Conservation (phyloP, 2,329 filamentous ascomycete species). For the Pseudocercospora macadamiae region DNA sequence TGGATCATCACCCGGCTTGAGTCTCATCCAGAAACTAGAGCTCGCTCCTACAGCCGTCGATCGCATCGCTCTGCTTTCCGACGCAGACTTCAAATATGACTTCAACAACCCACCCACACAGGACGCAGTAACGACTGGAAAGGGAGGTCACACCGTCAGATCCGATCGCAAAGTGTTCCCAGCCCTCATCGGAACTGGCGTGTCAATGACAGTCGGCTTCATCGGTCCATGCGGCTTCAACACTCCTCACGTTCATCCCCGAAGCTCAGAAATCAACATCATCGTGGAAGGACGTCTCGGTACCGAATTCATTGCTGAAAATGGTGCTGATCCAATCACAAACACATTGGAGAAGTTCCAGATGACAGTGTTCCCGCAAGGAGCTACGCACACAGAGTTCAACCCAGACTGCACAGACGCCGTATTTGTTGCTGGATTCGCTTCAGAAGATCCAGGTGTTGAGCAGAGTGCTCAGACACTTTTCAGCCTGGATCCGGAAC, state of each 20-base stretch:
- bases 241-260: conserved; percentile 60
- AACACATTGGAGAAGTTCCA: conserved; percentile 48
- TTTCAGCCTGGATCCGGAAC: conserved; percentile 47
- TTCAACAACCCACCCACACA: conserved; percentile 21
- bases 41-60: conserved; percentile 42
- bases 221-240: conserved; percentile 59
- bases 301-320: conserved; percentile 55
- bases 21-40: conserved; percentile 18
- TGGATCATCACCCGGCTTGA: conserved; percentile 5
- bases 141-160: conserved; percentile 54
- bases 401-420: conserved; percentile 59
- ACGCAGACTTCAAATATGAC: conserved; percentile 50
- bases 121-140: conserved; percentile 40
- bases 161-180: conserved; percentile 62
- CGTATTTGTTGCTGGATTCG: conserved; percentile 56
- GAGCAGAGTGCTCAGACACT: conserved; percentile 56
- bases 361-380: conserved; percentile 60
- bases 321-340: conserved; percentile 38
- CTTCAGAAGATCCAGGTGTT: conserved; percentile 56
- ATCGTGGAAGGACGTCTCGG: conserved; percentile 54
- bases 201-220: conserved; percentile 48
- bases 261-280: conserved; percentile 58
- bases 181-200: conserved; percentile 56
- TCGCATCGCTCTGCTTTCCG: conserved; percentile 43
- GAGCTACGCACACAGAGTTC: conserved; percentile 59